Evolutionary conservation across 2,329 filamentous ascomycete genomes (phyloP), one percentile per base, ranked within the genome.

Genomic region (Aspergillus brunneoviolaceus): DNA sequence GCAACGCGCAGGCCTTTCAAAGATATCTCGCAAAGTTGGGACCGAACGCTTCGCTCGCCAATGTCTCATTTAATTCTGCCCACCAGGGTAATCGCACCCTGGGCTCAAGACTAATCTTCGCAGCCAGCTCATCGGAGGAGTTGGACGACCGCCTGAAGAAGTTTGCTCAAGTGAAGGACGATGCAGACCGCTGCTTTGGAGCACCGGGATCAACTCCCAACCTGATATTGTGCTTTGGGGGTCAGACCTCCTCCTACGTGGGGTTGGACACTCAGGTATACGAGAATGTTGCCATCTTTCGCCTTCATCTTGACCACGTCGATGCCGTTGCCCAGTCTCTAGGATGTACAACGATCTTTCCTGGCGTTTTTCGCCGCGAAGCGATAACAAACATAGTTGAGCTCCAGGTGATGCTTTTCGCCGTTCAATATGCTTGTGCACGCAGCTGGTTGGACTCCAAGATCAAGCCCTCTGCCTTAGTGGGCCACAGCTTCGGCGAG

Each of bases 401-500:
- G 5, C 69, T 80, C 0, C 80, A 81, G n/a, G 67, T 66, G 5
- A 66, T 65, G 35, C 59, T 77, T 0, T 78, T 80, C 48, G 65
- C 77, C 1, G 49, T 74, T 5, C 77, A 80, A 55, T 78, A 78
- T 53, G 60, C 78, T 0, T 72, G 64, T 42, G 76, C 77, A 1
- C 69, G 60, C 54, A 51, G 62, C 3, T 80, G 78, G 78, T 70
- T 79, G 2, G 74, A 77, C 16, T 67, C 63, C 5, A 77, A 77
- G 0, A 39, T 79, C 1, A 51, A 72, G 21, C 63, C 74, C 3
- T 65, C 60, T 6, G 65, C 71, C 0, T 16, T 80, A 2, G 57
- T 80, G 2, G 77, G 77, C 0, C 76, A 79, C 57, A 75, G 72
- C 57, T 72, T 79, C 58, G 77, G 77, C 4, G 69, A 79, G 54